Evolutionary conservation across 768 basidiomycete species (phyloP).

Genomic region (Piloderma croceum): DNA sequence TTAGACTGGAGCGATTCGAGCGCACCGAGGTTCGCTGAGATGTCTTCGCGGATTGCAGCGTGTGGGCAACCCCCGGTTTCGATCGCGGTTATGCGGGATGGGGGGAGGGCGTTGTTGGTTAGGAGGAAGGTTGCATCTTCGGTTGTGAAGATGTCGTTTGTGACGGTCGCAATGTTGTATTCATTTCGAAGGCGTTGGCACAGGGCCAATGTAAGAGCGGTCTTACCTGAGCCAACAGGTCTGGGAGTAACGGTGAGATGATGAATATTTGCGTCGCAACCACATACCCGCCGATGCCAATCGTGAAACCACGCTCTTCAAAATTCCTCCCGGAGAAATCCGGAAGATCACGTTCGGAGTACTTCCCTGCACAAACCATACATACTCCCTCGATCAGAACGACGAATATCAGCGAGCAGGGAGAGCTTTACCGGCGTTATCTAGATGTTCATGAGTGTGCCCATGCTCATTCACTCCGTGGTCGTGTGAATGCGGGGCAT

Average conservation of each 20-base stretch:
- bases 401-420: background rate
- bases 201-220: constrained; percentile 85
- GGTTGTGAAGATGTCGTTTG: constrained; percentile 99
- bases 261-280: constrained; percentile 1
- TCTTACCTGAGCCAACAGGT: constrained; percentile 98
- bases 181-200: constrained; percentile 75
- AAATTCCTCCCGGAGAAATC: constrained; percentile 83
- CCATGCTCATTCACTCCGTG: constrained; percentile 81
- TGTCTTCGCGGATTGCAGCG: constrained; percentile 96
- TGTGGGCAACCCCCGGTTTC: constrained; percentile 99
- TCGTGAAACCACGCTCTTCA: constrained; percentile 88
- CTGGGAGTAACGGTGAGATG: constrained; percentile 33
- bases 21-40: constrained; percentile 94
- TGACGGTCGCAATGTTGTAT: constrained; percentile 94
- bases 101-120: constrained; percentile 80
- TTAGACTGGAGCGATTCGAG: constrained; percentile 91
- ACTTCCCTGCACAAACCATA: constrained; percentile 64
- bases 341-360: constrained; percentile 86
- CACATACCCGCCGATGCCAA: constrained; percentile 94
- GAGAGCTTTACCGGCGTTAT: constrained; percentile 64
- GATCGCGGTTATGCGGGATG: constrained; percentile 86
- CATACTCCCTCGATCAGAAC: background rate
- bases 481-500: constrained; percentile 40
- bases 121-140: constrained; percentile 99
- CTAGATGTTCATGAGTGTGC: constrained; percentile 90